Conservation (phyloP, 192 early-diverging fungal genomes). For the Coemansia sp. region DNA sequence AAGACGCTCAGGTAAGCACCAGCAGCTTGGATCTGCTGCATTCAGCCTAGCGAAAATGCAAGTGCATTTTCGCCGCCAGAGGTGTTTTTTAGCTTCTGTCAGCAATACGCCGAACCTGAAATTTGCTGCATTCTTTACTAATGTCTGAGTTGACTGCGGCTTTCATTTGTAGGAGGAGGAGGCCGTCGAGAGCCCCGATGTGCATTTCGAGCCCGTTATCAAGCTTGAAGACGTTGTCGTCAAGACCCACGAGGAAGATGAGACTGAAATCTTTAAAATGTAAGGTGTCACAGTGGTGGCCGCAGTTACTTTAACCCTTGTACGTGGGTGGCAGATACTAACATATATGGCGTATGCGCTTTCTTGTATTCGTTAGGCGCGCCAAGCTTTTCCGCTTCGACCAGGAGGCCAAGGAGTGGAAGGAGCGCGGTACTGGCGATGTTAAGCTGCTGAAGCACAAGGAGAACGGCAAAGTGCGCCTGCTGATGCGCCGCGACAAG, state of each 20-base stretch:
- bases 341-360: background rate
- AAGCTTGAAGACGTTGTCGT: conserved; percentile 90
- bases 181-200: conserved; percentile 77
- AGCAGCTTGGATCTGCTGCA: background rate
- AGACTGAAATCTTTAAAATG: conserved; percentile 86
- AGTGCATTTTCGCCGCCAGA: conserved; percentile 10
- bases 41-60: conserved; percentile 2
- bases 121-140: conserved; percentile 8
- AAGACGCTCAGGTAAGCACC: conserved; percentile 46
- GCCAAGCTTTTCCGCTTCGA: conserved; percentile 98
- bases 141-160: background rate
- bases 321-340: background rate
- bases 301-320: too few species aligned
- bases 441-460: conserved; percentile 96
- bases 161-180: conserved; percentile 61
- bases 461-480: conserved; percentile 81
- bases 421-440: conserved; percentile 99
- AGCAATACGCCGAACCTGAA: background rate
- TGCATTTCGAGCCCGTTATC: conserved; percentile 96
- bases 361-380: conserved; percentile 56
- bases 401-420: conserved; percentile 92
- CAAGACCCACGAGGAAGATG: conserved; percentile 97
- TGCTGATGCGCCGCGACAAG: conserved; percentile 99
- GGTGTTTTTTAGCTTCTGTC: background rate
- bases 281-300: conserved; percentile 59